Conservation (phyloP, 169 alveolate species). For the Eimeria acervulina region DNA sequence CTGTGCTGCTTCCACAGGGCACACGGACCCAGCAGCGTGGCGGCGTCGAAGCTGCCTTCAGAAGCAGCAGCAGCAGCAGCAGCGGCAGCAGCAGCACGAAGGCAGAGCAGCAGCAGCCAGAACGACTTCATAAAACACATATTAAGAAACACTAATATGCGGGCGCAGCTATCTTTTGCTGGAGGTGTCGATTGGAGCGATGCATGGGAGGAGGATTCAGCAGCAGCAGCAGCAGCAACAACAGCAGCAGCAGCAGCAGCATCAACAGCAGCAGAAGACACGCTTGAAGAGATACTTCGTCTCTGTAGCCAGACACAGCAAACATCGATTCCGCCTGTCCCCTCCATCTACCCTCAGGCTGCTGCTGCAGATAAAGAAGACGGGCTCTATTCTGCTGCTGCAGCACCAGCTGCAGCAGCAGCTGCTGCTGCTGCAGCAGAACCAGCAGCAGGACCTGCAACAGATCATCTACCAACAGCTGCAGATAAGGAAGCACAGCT, state of each 20-base stretch:
- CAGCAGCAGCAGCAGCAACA: constrained; percentile 44
- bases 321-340: not conserved
- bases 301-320: constrained; percentile 13
- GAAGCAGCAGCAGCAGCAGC: constrained; percentile 66
- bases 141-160: not conserved
- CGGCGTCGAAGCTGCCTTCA: not conserved
- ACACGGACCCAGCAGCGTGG: not conserved
- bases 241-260: constrained; percentile 44
- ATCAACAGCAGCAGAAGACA: not conserved
- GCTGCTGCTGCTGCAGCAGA: constrained; percentile 5
- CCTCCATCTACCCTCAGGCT: not conserved
- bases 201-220: not conserved
- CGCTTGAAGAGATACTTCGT: not conserved
- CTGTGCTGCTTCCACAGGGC: constrained; percentile 26
- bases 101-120: not conserved
- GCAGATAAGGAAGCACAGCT: too few relatives aligned
- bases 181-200: not conserved
- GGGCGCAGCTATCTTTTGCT: constrained; percentile 14
- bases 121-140: constrained; percentile 8
- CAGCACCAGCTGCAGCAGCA: constrained; percentile 7
- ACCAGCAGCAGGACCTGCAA: not conserved
- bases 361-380: not conserved
- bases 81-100: not conserved
- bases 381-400: not conserved
- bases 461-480: not conserved